Conservation (phyloP, 1,284 basidiomycete genomes). For the Ceratobasidium papillatum region DNA sequence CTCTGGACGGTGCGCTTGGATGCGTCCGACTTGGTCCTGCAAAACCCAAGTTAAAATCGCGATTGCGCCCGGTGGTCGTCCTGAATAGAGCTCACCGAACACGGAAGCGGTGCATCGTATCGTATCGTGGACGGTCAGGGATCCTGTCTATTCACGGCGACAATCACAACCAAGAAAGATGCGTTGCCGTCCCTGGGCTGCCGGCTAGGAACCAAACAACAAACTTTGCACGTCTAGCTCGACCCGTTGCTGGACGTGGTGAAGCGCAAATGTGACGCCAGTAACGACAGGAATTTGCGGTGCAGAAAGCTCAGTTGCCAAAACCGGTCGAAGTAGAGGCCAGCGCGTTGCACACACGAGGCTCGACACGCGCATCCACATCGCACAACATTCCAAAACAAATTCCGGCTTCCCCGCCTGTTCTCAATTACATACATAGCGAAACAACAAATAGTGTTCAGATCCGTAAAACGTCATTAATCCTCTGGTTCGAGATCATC, state of each 20-base stretch:
- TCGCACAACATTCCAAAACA: conserved; percentile 23
- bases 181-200: background rate
- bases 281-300: conserved; percentile 13
- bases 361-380: conserved; percentile 17
- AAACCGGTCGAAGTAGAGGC: background rate
- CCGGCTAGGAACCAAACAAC: background rate
- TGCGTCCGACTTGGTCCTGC: conserved; percentile 28
- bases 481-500: conserved; percentile 49
- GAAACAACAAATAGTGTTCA: conserved; percentile 1
- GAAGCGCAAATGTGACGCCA: background rate
- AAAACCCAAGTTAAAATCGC: background rate
- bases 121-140: conserved; percentile 3
- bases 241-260: background rate
- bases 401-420: background rate
- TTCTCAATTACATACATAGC: background rate
- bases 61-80: background rate
- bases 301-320: conserved; percentile 1
- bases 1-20: conserved; percentile 13
- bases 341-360: conserved; percentile 24
- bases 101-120: conserved; percentile 39
- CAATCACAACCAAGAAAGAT: background rate
- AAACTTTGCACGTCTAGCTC: background rate
- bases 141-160: background rate
- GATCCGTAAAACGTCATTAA: background rate
- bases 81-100: conserved; percentile 26